phyloP scores from a whole-genome alignment of 805 yeast species.

The Sugiyamaella valdiviana region DNA sequence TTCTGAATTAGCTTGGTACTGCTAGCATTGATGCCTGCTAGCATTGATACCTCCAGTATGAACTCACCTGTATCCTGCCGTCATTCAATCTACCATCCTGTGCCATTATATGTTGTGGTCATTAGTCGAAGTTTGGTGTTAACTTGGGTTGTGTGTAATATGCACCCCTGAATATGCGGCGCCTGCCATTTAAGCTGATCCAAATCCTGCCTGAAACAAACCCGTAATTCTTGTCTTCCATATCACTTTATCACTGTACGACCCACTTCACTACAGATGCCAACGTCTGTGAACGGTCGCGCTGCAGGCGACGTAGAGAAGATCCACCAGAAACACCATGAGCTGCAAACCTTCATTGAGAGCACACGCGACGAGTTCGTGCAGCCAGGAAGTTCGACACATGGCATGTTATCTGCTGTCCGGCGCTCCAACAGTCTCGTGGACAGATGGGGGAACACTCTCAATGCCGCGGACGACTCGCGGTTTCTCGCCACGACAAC shows the following conservation, averaged over 20 bases:
- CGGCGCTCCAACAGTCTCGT: slow-evolving; percentile 2
- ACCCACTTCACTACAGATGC: neutral
- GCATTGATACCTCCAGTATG: neutral
- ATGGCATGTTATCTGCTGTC: neutral
- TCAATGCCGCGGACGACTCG: slow-evolving; percentile 6
- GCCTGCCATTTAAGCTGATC: no score
- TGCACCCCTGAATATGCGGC: neutral
- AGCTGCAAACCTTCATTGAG: neutral
- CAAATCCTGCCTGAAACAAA: no score
- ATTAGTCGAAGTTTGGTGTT: no score
- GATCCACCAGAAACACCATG: slow-evolving; percentile 1
- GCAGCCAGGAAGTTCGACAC: slow-evolving; percentile 1
- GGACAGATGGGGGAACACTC: neutral
- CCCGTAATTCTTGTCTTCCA: no score
- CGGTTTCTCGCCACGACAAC: slow-evolving; percentile 2
- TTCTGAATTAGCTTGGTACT: slow-evolving; percentile 26
- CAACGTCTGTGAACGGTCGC: neutral
- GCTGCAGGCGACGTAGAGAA: neutral
- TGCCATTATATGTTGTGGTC: neutral
- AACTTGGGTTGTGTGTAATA: neutral
- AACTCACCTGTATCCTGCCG: neutral
- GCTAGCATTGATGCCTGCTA: neutral
- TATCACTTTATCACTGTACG: no score
- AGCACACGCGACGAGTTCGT: slow-evolving; percentile 4
- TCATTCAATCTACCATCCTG: neutral